Percentiles rank a stretch among this genome's conserved stretches.
These are phyloP conservation scores for Ustulina deusta DNA, from an alignment of 2,329 filamentous ascomycete species.

Conservation along the genomic window DNA sequence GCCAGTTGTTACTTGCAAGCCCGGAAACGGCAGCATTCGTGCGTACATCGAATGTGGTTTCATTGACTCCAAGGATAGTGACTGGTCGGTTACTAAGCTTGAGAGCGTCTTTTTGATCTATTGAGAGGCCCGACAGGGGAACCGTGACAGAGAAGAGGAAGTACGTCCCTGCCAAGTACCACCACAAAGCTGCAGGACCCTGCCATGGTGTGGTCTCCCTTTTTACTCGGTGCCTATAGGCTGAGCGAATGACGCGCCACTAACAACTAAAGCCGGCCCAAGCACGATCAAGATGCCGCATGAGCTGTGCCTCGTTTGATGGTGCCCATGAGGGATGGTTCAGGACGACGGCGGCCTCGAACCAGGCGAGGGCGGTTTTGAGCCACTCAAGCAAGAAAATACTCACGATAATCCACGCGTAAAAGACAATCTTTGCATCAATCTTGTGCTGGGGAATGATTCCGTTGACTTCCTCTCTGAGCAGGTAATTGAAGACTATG, in stretches of 20 bases:
- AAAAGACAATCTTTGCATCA: slow-evolving; percentile 21
- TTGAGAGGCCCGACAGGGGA: slow-evolving; percentile 20
- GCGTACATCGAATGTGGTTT: slow-evolving; percentile 26
- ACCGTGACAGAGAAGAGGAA: slow-evolving; percentile 19
- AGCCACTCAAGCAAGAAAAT: slow-evolving; percentile 26
- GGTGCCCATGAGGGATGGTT: slow-evolving; percentile 17
- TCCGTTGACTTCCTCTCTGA: slow-evolving; percentile 16
- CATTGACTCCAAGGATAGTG: slow-evolving; percentile 18
- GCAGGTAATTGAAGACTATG: slow-evolving; percentile 19
- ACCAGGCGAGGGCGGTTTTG: slow-evolving; percentile 19
- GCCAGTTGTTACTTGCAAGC: slow-evolving; percentile 14
- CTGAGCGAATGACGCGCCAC: background rate
- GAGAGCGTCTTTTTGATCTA: slow-evolving; percentile 11
- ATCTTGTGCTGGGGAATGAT: slow-evolving; percentile 15
- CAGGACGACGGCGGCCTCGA: slow-evolving; percentile 17
- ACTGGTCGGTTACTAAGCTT: slow-evolving; percentile 19
- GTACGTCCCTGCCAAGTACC: slow-evolving; percentile 15
- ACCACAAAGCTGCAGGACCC: slow-evolving; percentile 13
- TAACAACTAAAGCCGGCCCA: slow-evolving; percentile 16
- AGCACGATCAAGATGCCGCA: slow-evolving; percentile 17
- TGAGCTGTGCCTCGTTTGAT: slow-evolving; percentile 17
- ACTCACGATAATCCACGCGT: slow-evolving; percentile 21
- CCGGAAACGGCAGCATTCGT: slow-evolving; percentile 17
- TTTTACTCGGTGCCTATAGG: background rate
- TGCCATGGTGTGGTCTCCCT: slow-evolving; percentile 6